Conservation (phyloP, 495 filamentous ascomycete species). For the Penicillium canescens region DNA sequence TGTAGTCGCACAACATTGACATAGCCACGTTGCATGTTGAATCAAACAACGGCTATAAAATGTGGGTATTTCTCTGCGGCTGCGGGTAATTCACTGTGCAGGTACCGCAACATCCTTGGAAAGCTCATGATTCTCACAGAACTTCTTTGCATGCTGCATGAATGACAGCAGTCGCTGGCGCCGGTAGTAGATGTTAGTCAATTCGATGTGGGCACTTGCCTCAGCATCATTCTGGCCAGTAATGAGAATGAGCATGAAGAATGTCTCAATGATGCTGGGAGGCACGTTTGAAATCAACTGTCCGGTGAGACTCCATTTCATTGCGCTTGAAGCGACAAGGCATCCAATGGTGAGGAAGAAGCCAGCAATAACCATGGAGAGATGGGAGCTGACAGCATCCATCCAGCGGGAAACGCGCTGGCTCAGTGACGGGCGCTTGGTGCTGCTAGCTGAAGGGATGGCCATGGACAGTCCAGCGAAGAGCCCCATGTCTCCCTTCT, state of each 20-base stretch:
- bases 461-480: constrained; percentile 14
- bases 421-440: constrained; percentile 8
- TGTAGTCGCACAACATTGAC: too few species aligned
- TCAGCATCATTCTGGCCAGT: constrained; percentile 36
- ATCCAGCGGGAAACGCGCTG: constrained; percentile 22
- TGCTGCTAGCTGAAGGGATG: neutral
- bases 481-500: constrained; percentile 19
- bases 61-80: too few species aligned
- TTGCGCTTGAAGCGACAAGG: constrained; percentile 28
- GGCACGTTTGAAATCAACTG: constrained; percentile 44
- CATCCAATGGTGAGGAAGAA: constrained; percentile 28
- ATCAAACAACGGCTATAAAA: too few species aligned
- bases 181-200: constrained; percentile 24
- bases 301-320: constrained; percentile 37
- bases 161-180: constrained; percentile 17
- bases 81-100: too few species aligned
- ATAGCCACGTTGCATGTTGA: too few species aligned
- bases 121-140: neutral
- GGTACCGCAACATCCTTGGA: neutral
- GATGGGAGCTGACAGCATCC: constrained; percentile 24
- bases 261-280: constrained; percentile 40
- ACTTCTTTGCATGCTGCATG: neutral
- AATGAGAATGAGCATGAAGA: constrained; percentile 41
- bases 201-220: constrained; percentile 15
- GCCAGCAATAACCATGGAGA: constrained; percentile 23